Conservation (phyloP, 2,329 filamentous ascomycete genomes). For the Fusarium chuoi region DNA sequence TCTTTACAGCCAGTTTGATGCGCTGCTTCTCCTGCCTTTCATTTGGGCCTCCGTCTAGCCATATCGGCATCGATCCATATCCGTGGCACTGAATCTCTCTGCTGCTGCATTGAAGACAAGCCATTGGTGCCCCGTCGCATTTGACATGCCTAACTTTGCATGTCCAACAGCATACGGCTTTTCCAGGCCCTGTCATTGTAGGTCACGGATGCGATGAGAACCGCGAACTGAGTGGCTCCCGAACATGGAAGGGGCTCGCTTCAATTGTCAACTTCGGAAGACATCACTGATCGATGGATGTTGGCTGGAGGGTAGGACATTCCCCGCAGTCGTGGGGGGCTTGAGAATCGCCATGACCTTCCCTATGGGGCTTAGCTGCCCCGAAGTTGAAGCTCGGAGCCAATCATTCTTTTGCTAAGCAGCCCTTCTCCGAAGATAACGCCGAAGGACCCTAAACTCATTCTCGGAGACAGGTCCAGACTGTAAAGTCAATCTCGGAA, state of each 20-base stretch:
- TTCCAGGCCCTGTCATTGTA: rapidly evolving
- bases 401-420: background rate
- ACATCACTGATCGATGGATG: background rate
- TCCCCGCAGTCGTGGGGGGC: background rate
- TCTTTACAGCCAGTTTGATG: background rate
- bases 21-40: background rate
- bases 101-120: background rate
- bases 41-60: background rate
- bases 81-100: background rate
- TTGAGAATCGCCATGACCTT: background rate
- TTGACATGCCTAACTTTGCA: background rate
- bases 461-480: background rate
- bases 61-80: background rate
- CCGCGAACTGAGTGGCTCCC: background rate
- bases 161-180: background rate
- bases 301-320: background rate
- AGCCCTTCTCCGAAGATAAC: background rate
- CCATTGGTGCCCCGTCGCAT: background rate
- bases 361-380: background rate
- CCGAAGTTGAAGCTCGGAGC: background rate
- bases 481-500: background rate
- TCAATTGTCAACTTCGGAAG: background rate
- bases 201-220: no score
- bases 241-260: background rate
- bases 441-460: background rate